phyloP scores from a whole-genome alignment of 202 grass and related monocot species.

The Thinopyrum obtusiflorum region DNA sequence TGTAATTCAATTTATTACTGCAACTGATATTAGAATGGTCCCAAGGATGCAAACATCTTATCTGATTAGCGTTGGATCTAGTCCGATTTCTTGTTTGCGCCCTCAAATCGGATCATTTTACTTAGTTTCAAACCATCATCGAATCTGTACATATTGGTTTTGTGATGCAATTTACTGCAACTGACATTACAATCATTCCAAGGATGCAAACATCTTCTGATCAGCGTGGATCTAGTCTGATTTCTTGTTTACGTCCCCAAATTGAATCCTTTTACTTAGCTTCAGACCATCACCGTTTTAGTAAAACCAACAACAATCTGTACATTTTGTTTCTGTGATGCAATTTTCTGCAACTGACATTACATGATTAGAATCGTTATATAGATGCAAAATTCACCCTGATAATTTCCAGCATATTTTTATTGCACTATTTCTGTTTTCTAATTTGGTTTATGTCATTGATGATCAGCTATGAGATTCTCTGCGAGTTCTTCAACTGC shows the following conservation, averaged over 20 bases:
- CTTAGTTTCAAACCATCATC: not conserved
- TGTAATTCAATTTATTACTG: too few relatives aligned
- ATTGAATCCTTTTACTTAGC: not conserved
- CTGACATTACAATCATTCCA: not conserved
- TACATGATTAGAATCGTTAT: not conserved
- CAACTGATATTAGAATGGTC: too few relatives aligned
- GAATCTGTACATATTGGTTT: not conserved
- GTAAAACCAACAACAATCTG: not conserved
- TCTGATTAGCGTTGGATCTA: too few relatives aligned
- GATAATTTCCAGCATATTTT: not conserved
- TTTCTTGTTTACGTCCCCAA: not conserved
- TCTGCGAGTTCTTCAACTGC: conserved; percentile 80
- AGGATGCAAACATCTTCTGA: not conserved
- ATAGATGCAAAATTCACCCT: not conserved
- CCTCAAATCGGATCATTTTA: not conserved
- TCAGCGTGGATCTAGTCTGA: too few relatives aligned
- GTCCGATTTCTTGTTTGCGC: not conserved
- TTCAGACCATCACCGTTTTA: not conserved
- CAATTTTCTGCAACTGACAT: not conserved
- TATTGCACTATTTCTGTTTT: not conserved
- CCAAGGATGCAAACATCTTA: not conserved
- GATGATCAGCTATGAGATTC: conserved; percentile 65
- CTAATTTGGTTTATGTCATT: not conserved
- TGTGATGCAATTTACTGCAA: not conserved
- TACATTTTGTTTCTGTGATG: not conserved